These are phyloP conservation scores for Sambucus nigra DNA, from an alignment of 129 eudicot genomes.

Conservation along the genomic window DNA sequence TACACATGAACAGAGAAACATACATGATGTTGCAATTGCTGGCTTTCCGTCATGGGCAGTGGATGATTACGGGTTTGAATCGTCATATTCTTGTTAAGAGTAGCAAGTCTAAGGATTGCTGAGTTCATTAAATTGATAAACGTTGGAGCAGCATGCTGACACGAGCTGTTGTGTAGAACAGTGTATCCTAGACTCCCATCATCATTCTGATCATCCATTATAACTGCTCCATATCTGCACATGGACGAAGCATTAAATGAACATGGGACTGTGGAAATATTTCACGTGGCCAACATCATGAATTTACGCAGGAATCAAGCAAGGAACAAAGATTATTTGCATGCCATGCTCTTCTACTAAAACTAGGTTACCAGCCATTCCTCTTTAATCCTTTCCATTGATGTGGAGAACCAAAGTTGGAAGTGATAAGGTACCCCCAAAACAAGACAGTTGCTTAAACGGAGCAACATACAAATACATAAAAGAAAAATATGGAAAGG, in stretches of 20 bases:
- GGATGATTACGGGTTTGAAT: conserved; percentile 93
- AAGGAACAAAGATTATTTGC: too few species aligned
- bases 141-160: conserved; percentile 98
- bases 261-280: background rate
- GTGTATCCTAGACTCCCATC: conserved; percentile 89
- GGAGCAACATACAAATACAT: background rate
- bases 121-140: conserved; percentile 77
- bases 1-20: conserved; percentile 13
- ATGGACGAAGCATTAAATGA: background rate
- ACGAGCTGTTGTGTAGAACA: conserved; percentile 83
- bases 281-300: too few species aligned
- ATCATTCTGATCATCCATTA: conserved; percentile 64
- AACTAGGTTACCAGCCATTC: too few species aligned
- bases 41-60: conserved; percentile 82
- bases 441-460: too few species aligned
- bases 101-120: conserved; percentile 84
- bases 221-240: conserved; percentile 88
- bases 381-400: too few species aligned
- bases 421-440: too few species aligned
- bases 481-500: too few species aligned
- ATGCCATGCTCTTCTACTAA: too few species aligned
- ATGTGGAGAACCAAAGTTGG: too few species aligned
- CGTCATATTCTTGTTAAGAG: conserved; percentile 64
- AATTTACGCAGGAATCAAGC: too few species aligned
- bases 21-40: conserved; percentile 85